Percentiles rank a stretch among this genome's conserved stretches.
Evolutionary conservation across 1,284 basidiomycete species (phyloP).

Genomic region (Ganoderma lingzhi): DNA sequence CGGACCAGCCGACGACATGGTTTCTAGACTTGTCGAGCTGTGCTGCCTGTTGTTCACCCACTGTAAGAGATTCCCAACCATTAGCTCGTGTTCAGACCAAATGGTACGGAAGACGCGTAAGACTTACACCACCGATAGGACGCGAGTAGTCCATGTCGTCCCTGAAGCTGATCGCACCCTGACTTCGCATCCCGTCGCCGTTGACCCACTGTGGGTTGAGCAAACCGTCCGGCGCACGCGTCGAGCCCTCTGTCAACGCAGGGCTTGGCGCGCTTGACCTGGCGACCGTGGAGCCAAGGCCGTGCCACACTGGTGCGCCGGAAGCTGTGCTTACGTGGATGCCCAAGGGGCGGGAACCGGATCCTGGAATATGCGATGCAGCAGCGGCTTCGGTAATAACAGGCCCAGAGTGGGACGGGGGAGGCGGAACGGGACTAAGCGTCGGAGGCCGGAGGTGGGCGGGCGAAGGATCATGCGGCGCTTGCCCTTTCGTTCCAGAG

Average conservation of each 20-base stretch:
- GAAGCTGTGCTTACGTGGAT: conserved; percentile 13
- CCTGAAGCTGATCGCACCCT: conserved; percentile 46
- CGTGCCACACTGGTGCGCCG: conserved; percentile 31
- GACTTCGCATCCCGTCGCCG: conserved; percentile 42
- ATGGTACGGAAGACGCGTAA: neutral
- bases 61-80: conserved; percentile 32
- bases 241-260: conserved; percentile 44
- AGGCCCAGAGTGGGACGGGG: conserved; percentile 14
- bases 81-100: conserved; percentile 13
- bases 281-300: conserved; percentile 23
- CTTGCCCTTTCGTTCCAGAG: conserved; percentile 13
- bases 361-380: neutral
- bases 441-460: conserved; percentile 29
- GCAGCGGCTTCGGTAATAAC: conserved; percentile 19
- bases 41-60: conserved; percentile 48
- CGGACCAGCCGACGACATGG: conserved; percentile 30
- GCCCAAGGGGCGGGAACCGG: neutral
- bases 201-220: conserved; percentile 45
- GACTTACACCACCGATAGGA: conserved; percentile 51
- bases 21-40: conserved; percentile 50
- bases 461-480: conserved; percentile 15
- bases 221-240: conserved; percentile 45
- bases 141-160: conserved; percentile 55
- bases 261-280: conserved; percentile 44
- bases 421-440: conserved; percentile 26